Evolutionary conservation across 768 basidiomycete genomes (phyloP), one percentile per base, ranked within the genome.

Genomic region (Tricholoma terreum): DNA sequence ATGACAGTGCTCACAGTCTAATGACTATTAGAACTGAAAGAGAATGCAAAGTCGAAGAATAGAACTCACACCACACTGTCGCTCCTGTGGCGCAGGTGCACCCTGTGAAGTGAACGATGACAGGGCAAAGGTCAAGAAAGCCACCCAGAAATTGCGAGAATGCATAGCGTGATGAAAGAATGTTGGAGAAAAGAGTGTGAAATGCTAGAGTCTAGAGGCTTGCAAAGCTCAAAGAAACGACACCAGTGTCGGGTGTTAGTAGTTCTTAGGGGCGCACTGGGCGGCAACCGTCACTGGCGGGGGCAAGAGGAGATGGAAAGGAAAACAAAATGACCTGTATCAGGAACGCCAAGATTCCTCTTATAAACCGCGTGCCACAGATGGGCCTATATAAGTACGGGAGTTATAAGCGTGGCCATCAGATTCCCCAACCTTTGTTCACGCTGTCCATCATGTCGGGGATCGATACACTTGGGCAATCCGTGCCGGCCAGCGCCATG

Each of bases 191-290:
- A 66, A 68, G 67, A 63, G 64, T 69, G 69, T 61, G 67, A 65
- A 52, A 58, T 65, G 69, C 65, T 65, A 24, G 71, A 65, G 67
- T 66, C 60, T 61, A 60, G 58, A 62, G 46, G 62, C 64, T 67
- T 67, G 63, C 62, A 63, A 64, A 61, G 59, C 61, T 60, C n/a
- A 73, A 68, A 69, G 71, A 76, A 77, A 75, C 71, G 79, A 81
- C 80, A 79, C 80, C 79, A 77, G 80, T 77, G 79, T 78, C 80
- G 79, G 71, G 75, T 68, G 68, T 75, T 71, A 67, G 73, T 69
- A 73, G 72, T 71, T 74, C 71, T 65, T 58, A 27, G 63, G 57
- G 69, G 58, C 73, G 77, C 77, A 73, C 77, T 77, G 71, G 77
- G 77, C 78, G 75, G 65, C 69, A 60, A 67, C 61, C 68, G 66